Evolutionary conservation across 768 basidiomycete species (phyloP), one percentile per base, ranked within the genome.

Genomic region (Astraeus odoratus): DNA sequence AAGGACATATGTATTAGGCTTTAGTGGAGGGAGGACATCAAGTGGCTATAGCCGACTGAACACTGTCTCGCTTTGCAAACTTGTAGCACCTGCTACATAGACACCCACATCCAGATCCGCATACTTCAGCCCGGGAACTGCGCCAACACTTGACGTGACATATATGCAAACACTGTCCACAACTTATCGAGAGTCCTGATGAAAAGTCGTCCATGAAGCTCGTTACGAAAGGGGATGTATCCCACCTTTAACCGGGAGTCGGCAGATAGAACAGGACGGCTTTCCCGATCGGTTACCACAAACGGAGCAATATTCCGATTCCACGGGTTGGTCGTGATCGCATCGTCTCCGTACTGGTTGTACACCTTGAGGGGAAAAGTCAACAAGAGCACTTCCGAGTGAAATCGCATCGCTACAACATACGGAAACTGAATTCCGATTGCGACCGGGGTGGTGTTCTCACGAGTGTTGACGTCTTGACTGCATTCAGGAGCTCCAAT

Each of bases 191-290:
- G 10, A 86, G 70, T 20, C 83, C 84, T 85, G 40, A 6, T 19
- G 3, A 13, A 20, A 18, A 12, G 38, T 1, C 16, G 43, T 16
- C 20, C 36, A 44, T 38, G 5, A 20, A 36, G 31, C 4, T 20
- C 25, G 22, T 33, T 42, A 27, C n/a, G 24, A 19, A 2, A 42
- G 42, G 3, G 3, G 16, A 3, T 23, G 27, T 5, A 1, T 58
- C 70, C 8, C 50, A 79, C 88, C 85, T 73, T 79, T 84, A 46
- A 83, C 78, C 5, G 85, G 82, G 24, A 90, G 73, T 39, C 86
- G 74, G 58, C 88, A 90, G 15, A 90, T 73, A 0, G 84, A 76
- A 57, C 88, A 91, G 5, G 63, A 63, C 2, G 79, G 67, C 58
- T 70, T 71, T 4, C 64, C 66, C 34, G 64, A 70, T n/a, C 66